Evolutionary conservation across 2,329 filamentous ascomycete species (phyloP).

Genomic region (Clonostachys rhizophaga): DNA sequence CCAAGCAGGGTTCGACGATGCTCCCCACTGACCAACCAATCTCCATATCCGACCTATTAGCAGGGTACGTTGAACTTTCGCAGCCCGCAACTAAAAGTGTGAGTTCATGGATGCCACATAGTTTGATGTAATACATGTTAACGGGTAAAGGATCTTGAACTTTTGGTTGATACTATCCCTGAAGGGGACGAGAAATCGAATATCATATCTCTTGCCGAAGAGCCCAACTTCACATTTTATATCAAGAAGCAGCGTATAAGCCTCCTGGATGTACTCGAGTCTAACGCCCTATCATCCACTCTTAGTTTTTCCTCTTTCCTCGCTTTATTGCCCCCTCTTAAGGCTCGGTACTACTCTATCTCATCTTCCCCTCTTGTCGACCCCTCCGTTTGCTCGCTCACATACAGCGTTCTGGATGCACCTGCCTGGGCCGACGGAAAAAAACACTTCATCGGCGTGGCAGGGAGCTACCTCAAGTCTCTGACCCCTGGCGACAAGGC

Average conservation of each 20-base stretch:
- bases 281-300: too few species aligned
- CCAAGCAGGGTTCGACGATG: constrained; percentile 35
- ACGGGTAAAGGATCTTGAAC: too few species aligned
- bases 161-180: too few species aligned
- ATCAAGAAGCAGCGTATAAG: too few species aligned
- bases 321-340: too few species aligned
- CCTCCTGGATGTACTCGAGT: too few species aligned
- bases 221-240: too few species aligned
- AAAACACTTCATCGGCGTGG: constrained; percentile 48
- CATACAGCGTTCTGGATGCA: constrained; percentile 60
- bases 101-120: constrained; percentile 12
- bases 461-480: constrained; percentile 53
- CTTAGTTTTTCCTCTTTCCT: too few species aligned
- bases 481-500: constrained; percentile 36
- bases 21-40: constrained; percentile 49
- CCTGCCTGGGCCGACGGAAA: constrained; percentile 45
- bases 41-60: constrained; percentile 54
- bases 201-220: too few species aligned
- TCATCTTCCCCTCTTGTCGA: constrained; percentile 67
- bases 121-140: too few species aligned
- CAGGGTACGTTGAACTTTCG: constrained; percentile 63
- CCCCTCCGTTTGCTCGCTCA: constrained; percentile 54
- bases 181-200: too few species aligned
- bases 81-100: constrained; percentile 62
- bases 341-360: constrained; percentile 42